phyloP scores from a whole-genome alignment of 1,284 basidiomycete species.

The Malassezia pachydermatis region DNA sequence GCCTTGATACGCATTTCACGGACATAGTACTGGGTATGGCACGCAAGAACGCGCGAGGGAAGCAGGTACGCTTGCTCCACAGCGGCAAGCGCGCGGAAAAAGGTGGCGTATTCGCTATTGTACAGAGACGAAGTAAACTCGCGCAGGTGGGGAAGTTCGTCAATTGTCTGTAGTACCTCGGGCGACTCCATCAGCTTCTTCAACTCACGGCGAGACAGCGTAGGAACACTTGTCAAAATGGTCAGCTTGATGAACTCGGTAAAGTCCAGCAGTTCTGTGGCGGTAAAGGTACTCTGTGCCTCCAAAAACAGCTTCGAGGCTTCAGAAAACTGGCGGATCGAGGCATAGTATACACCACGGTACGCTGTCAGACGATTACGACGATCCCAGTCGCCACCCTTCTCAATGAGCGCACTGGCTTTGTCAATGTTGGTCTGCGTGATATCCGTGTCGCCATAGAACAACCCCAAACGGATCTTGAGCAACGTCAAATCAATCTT shows the following conservation, averaged over 20 bases:
- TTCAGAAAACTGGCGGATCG: constrained; percentile 62
- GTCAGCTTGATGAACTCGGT: constrained; percentile 82
- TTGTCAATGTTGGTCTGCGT: constrained; percentile 65
- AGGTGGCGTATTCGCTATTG: constrained; percentile 85
- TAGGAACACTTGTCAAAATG: constrained; percentile 68
- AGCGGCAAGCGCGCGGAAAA: constrained; percentile 75
- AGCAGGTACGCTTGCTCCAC: constrained; percentile 78
- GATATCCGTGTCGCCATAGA: constrained; percentile 71
- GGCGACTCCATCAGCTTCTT: constrained; percentile 63
- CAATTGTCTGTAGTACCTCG: constrained; percentile 52
- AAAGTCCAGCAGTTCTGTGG: constrained; percentile 76
- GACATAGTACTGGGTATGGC: constrained; percentile 80
- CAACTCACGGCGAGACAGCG: constrained; percentile 70
- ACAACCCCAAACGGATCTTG: constrained; percentile 79
- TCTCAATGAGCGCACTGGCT: constrained; percentile 77
- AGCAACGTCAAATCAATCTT: constrained; percentile 85
- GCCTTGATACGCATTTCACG: constrained; percentile 94
- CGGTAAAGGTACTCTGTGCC: constrained; percentile 85
- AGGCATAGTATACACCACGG: constrained; percentile 71
- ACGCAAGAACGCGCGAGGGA: constrained; percentile 71
- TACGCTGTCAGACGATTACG: constrained; percentile 94
- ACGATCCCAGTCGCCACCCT: constrained; percentile 96
- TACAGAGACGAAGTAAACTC: constrained; percentile 59
- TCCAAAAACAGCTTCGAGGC: constrained; percentile 65
- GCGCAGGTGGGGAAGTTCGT: constrained; percentile 52